phyloP scores from a whole-genome alignment of 2,329 filamentous ascomycete species.

The Aspergillus viridinutans region DNA sequence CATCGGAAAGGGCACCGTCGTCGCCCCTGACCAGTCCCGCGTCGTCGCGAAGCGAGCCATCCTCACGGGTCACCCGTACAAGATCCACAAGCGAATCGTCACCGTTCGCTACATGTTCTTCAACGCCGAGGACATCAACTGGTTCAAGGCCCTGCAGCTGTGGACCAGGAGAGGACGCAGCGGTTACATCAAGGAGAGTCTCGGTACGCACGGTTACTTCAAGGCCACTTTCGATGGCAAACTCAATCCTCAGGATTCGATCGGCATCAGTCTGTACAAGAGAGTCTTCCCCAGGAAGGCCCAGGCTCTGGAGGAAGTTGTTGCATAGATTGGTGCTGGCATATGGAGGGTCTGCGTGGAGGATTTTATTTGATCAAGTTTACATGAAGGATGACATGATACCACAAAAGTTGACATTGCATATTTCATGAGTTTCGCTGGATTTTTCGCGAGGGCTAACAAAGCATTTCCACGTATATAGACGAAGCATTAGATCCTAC shows the following conservation, averaged over 20 bases:
- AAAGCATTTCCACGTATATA: not conserved
- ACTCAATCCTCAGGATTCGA: conserved; percentile 91
- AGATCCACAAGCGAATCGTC: conserved; percentile 97
- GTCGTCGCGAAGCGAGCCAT: conserved; percentile 93
- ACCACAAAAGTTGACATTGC: conserved; percentile 17
- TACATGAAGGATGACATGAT: conserved; percentile 24
- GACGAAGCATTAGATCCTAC: no score
- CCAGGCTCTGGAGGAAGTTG: conserved; percentile 39
- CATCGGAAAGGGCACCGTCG: conserved; percentile 79
- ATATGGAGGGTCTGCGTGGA: not conserved
- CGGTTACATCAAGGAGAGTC: conserved; percentile 87
- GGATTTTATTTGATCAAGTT: not conserved
- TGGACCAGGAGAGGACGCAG: conserved; percentile 88
- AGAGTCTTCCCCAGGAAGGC: conserved; percentile 74
- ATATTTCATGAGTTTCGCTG: not conserved
- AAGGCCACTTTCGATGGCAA: conserved; percentile 96
- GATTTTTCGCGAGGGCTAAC: no score
- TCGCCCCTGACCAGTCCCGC: conserved; percentile 68
- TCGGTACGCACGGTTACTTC: conserved; percentile 99
- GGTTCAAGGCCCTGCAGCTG: conserved; percentile 94
- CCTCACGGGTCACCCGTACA: conserved; percentile 92
- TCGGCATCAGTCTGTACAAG: conserved; percentile 88
- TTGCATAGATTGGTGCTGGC: conserved; percentile 8
- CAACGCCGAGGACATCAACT: conserved; percentile 87
- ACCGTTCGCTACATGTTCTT: conserved; percentile 99